Conservation (phyloP, 2,329 filamentous ascomycete species). For the Blastomyces parvus region DNA sequence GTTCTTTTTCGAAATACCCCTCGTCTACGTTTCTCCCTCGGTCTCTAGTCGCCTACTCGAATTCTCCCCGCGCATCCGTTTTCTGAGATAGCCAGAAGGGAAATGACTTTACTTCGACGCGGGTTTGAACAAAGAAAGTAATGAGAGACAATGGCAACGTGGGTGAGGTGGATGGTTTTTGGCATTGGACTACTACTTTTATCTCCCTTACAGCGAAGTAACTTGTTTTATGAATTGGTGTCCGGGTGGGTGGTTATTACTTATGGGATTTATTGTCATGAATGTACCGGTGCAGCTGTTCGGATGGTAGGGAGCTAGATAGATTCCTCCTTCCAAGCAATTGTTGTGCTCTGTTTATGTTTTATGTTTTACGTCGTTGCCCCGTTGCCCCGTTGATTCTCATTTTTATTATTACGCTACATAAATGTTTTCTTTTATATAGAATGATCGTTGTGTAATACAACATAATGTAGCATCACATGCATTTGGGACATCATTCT, state of each 20-base stretch:
- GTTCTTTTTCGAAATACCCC: neutral
- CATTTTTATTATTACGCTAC: neutral
- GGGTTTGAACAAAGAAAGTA: neutral
- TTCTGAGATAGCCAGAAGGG: neutral
- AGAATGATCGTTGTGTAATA: neutral
- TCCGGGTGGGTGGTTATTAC: neutral
- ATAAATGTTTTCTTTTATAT: neutral
- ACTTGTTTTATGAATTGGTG: slow-evolving; percentile 1
- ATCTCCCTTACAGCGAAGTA: neutral
- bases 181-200: neutral
- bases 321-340: neutral
- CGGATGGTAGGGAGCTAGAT: neutral
- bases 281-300: neutral
- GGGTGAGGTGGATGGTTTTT: slow-evolving; percentile 11
- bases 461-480: neutral
- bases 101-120: neutral
- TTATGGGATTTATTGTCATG: slow-evolving; percentile 2
- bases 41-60: neutral
- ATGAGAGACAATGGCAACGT: neutral
- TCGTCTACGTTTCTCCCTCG: neutral
- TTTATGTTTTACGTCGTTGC: no score
- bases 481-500: neutral
- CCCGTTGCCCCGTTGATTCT: no score
- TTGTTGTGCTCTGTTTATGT: neutral
- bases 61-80: neutral